phyloP scores from a whole-genome alignment of 345 rosid species.

The Bruguiera sexangula region DNA sequence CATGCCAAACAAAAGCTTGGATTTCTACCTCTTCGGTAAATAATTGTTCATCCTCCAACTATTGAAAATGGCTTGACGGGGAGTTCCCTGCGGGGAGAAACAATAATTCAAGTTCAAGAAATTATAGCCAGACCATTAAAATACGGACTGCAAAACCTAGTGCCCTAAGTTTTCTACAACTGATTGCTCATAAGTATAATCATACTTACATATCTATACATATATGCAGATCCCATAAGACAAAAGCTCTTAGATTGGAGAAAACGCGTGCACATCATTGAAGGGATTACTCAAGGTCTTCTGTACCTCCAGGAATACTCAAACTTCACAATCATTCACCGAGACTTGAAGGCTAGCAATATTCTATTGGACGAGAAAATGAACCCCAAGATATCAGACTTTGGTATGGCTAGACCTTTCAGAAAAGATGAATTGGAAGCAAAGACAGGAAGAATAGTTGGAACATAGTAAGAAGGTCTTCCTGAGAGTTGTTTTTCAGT shows the following conservation, averaged over 20 bases:
- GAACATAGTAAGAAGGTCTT: slow-evolving; percentile 38
- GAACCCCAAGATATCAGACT: slow-evolving; percentile 49
- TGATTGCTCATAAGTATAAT: background rate
- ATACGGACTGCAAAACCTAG: too few relatives aligned
- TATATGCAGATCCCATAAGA: slow-evolving; percentile 25
- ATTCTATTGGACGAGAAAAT: slow-evolving; percentile 33
- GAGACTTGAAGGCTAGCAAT: slow-evolving; percentile 44
- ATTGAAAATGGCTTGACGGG: background rate
- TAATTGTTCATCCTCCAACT: background rate
- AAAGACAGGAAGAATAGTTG: slow-evolving; percentile 39
- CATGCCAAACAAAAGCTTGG: slow-evolving; percentile 38
- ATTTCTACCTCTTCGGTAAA: slow-evolving; percentile 33
- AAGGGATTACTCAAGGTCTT: slow-evolving; percentile 49
- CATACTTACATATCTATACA: background rate
- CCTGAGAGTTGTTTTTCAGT: background rate
- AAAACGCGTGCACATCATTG: slow-evolving; percentile 34
- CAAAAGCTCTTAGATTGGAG: slow-evolving; percentile 28
- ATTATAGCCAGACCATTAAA: too few relatives aligned
- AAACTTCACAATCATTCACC: slow-evolving; percentile 41
- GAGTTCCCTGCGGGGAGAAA: too few relatives aligned
- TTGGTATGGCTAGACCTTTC: slow-evolving; percentile 44
- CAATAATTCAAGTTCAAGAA: too few relatives aligned
- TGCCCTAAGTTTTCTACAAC: background rate
- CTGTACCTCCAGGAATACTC: slow-evolving; percentile 53
- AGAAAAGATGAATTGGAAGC: slow-evolving; percentile 35